Evolutionary conservation across 2,329 filamentous ascomycete species (phyloP).

Genomic region (Colletotrichum endophyticum): DNA sequence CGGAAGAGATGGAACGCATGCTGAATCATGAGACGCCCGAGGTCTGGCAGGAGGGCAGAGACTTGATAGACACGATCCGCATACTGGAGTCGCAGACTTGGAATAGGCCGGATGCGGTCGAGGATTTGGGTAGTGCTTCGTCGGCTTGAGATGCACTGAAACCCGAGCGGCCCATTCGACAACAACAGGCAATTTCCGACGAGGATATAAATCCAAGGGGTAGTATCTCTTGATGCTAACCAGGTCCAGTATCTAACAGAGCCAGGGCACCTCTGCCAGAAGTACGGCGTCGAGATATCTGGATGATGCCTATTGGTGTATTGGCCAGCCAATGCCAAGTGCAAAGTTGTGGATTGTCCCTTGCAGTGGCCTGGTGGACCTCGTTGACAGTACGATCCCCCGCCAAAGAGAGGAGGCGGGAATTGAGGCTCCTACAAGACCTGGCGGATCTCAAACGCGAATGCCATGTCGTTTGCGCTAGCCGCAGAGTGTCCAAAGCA

Average conservation of each 20-base stretch:
- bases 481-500: not conserved
- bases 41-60: not conserved
- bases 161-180: not conserved
- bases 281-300: not conserved
- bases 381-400: not conserved
- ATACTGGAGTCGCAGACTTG: conserved; percentile 75
- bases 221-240: not conserved
- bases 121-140: conserved; percentile 63
- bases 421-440: not conserved
- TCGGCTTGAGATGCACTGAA: not conserved
- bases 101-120: conserved; percentile 73
- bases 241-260: not conserved
- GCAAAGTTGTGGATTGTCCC: not conserved
- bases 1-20: not conserved
- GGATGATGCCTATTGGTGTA: not conserved
- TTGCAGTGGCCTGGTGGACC: not conserved
- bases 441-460: not conserved
- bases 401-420: not conserved
- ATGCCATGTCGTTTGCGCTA: not conserved
- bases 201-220: not conserved
- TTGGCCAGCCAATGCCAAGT: not conserved
- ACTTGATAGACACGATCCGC: conserved; percentile 44
- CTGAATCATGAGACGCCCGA: not conserved
- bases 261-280: not conserved
- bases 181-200: not conserved